Base-by-base conservation (phyloP, 176 grass and related monocot species). In the Typha latifolia region DNA sequence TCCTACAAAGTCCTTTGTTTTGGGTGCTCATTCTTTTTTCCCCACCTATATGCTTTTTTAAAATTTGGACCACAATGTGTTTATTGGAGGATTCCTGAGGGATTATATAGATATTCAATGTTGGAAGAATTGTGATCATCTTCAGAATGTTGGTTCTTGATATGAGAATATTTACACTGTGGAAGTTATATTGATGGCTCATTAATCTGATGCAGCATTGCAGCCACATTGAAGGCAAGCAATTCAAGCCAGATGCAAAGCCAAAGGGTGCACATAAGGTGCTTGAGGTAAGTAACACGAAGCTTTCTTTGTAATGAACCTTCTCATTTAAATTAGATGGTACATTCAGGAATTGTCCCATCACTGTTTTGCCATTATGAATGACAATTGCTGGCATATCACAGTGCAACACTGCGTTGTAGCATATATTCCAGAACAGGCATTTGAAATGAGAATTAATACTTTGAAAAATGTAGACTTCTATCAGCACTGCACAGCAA, bases 161-260 rank as follows among this genome's bases (percentile, higher is more conserved):
- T 62, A 48, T 49, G 49, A 64, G 75, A 1, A 19, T 4, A 29
- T 51, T 15, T 67, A 0, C 13, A 56, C 31, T 12, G 1, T 29
- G 53, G 18, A n/a, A 59, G 16, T 16, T 59, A 59, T 21, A 59
- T 59, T 59, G 16, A 26, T 16, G 62, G n/a, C 49, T 66, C 50
- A 77, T 66, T 51, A 51, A 47, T 49, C 68, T 49, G 63, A 63
- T 72, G 72, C 70, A 99, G 94, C 76, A 61, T 61, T 72, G 72
- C 70, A 99, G 94, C 76, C 93, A 79, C 62, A 83, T 90, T 47
- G 94, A 99, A 80, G 86, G 84, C 55, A 93, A 99, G 64, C 89
- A 85, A 57, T 93, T 99, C 69, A 99, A 85, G 64, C 73, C 94
- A 16, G 89, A 89, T 62, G 72, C 73, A 64, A 99, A 78, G 81